Conservation (phyloP, 2,329 filamentous ascomycete species). For the Colletotrichum karsti region DNA sequence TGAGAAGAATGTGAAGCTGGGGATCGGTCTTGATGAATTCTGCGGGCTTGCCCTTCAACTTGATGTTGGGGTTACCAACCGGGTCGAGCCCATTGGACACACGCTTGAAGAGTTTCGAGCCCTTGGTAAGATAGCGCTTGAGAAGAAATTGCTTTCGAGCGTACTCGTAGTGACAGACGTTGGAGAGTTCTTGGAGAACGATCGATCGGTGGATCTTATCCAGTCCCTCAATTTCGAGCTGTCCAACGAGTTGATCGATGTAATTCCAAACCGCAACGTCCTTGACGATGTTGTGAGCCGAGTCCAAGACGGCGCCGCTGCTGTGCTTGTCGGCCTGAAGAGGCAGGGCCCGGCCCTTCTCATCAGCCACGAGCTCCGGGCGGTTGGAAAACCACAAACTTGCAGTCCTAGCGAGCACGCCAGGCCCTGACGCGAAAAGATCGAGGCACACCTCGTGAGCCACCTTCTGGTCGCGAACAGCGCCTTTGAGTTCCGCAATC, state of each 20-base stretch:
- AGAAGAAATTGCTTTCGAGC: conserved; percentile 45
- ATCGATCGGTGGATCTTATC: conserved; percentile 41
- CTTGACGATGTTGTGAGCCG: conserved; percentile 44
- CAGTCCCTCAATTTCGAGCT: conserved; percentile 34
- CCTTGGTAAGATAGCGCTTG: conserved; percentile 48
- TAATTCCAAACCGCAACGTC: conserved; percentile 50
- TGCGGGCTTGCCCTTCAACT: conserved; percentile 51
- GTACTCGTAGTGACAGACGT: conserved; percentile 54
- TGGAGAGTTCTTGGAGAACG: conserved; percentile 55
- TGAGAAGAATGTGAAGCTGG: conserved; percentile 52
- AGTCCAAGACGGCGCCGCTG: conserved; percentile 50
- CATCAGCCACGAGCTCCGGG: conserved; percentile 52
- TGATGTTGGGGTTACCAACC: conserved; percentile 45
- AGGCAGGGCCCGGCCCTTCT: conserved; percentile 49
- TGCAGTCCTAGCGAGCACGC: conserved; percentile 41
- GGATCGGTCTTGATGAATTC: conserved; percentile 45
- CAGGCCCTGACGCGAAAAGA: conserved; percentile 42
- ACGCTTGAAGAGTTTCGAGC: conserved; percentile 51
- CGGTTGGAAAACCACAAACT: conserved; percentile 47
- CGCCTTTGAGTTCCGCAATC: conserved; percentile 39
- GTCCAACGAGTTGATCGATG: conserved; percentile 43
- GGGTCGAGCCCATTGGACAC: conserved; percentile 38
- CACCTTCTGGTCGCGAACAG: conserved; percentile 42
- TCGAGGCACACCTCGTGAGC: conserved; percentile 43
- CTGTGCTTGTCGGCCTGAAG: conserved; percentile 50